Evolutionary conservation across 352 stramenopile species (phyloP), one percentile per base, ranked within the genome.

Genomic region (Globisporangium emineosum): DNA sequence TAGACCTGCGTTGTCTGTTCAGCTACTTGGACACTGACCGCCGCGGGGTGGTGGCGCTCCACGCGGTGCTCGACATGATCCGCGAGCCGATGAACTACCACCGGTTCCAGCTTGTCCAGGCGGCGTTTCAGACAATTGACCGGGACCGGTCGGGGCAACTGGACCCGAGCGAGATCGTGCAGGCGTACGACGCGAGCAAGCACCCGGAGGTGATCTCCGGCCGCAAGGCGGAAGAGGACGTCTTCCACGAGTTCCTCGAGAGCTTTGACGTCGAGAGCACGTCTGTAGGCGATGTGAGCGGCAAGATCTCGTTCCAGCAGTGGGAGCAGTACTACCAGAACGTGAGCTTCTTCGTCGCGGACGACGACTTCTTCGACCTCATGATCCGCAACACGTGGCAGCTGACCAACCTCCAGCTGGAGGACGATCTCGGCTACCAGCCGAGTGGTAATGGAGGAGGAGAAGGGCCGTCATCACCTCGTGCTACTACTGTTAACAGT

Each of bases 301-400:
- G 84, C 58, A 81, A 77, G 35, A 58, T 93, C 40, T 77, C 68
- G 23, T 81, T 83, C 23, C 73, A 84, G 15, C 73, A 86, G 13
- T 93, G 82, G 82, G 77, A 79, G 40, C 76, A 85, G 25, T 98
- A 97, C 73, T 98, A 98, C 72, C 29, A 94, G 83, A n/a, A n/a
- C 29, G 29, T n/a, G n/a, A n/a, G n/a, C n/a, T n/a, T n/a, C n/a
- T n/a, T n/a, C n/a, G 80, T 96, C 52, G 87, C 95, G 53, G 62
- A 78, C 60, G 87, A 95, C 69, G 79, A 94, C 49, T 95, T 94
- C 66, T 96, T 95, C 64, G 82, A 91, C 64, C 64, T 89, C 27
- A 89, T 96, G 78, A 89, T 95, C 62, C 78, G 81, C 29, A 94
- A 94, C 58, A 78, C 82, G 13, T 96, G 88, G 86, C 82, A 90